Base-by-base conservation (phyloP, 208 protist species). In the Trypanosoma lewisi region DNA sequence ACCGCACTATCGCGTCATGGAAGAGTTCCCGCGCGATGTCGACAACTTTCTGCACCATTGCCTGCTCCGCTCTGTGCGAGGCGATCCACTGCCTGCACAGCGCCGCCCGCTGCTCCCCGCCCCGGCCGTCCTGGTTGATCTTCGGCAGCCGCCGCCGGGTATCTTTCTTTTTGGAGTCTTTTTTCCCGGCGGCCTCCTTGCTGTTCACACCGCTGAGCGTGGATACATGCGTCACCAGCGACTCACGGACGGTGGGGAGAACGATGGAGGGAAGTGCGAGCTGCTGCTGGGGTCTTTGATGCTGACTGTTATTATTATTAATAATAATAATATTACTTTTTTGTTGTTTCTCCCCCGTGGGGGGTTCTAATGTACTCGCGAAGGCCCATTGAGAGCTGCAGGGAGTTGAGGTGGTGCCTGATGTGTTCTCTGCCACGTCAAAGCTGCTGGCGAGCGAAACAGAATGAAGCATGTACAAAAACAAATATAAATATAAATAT, bases 21-120 rank as follows among this genome's bases (percentile, higher is more conserved):
- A 63, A 80, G 6, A 66, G 53, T 36, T 61, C 42, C 14, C 31
- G 63, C 11, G 67, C 67, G 27, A 61, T 19, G 4, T 75, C 33
- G 6, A 63, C 49, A 34, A 67, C 41, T 7, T 4, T 23, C 14
- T 16, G 12, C 17, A 53, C 51, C 2, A 11, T n/a, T 39, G 27
- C 27, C 67, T 63, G 52, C 36, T 64, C 73, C 9, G 31, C 34
- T 16, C 61, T 31, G 42, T 72, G 51, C 11, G n/a, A 21, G 14
- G 21, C 25, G 5, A 60, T 42, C 61, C 70, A 69, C 44, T 61
- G 28, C 2, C 21, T 25, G 33, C 58, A 64, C 12, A 65, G 31
- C 21, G n/a, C 30, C 44, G 17, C 25, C 27, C n/a, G 42, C 37
- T 31, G 37, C 55, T 33, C 2, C 66, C 16, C 12, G n/a, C 19